Percentiles rank a stretch among this genome's conserved stretches.
Conservation (phyloP, 306 rosid genomes). For the Begonia fuchsioides region DNA sequence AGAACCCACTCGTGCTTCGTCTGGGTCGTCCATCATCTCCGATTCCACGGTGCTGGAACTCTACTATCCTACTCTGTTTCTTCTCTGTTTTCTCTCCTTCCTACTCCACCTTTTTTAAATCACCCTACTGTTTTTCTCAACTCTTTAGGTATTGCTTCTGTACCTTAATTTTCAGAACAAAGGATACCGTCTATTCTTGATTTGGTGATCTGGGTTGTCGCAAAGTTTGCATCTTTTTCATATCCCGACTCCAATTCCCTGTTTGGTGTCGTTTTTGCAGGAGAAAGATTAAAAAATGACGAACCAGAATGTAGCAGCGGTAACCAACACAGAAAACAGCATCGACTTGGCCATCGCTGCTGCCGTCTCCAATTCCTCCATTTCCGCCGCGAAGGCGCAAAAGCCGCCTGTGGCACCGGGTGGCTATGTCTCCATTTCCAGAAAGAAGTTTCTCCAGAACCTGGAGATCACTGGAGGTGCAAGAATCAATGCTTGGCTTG, state of each 20-base stretch:
- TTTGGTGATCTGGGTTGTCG: background rate
- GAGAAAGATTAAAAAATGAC: slow-evolving; percentile 37
- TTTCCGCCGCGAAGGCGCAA: slow-evolving; percentile 24
- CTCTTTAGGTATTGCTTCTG: slow-evolving; percentile 7
- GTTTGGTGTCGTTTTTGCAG: slow-evolving; percentile 13
- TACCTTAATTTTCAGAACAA: slow-evolving; percentile 1
- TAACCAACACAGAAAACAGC: slow-evolving; percentile 20
- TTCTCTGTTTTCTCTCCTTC: slow-evolving; percentile 2
- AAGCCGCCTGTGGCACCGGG: slow-evolving; percentile 39
- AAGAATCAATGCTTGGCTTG: slow-evolving; percentile 61
- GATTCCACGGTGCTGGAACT: background rate
- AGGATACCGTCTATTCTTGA: background rate
- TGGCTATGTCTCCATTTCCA: slow-evolving; percentile 44
- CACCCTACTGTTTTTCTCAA: background rate
- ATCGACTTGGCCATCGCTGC: slow-evolving; percentile 22
- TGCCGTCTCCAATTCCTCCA: slow-evolving; percentile 18
- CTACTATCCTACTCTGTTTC: slow-evolving; percentile 8
- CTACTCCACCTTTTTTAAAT: background rate
- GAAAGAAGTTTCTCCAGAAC: slow-evolving; percentile 37
- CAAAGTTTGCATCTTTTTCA: background rate
- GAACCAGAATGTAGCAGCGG: slow-evolving; percentile 50
- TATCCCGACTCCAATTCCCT: background rate
- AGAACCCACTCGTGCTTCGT: background rate
- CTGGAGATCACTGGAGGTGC: slow-evolving; percentile 51
- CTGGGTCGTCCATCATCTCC: no score